Conservation (phyloP, 2,329 filamentous ascomycete genomes). For the Alternaria sp. region DNA sequence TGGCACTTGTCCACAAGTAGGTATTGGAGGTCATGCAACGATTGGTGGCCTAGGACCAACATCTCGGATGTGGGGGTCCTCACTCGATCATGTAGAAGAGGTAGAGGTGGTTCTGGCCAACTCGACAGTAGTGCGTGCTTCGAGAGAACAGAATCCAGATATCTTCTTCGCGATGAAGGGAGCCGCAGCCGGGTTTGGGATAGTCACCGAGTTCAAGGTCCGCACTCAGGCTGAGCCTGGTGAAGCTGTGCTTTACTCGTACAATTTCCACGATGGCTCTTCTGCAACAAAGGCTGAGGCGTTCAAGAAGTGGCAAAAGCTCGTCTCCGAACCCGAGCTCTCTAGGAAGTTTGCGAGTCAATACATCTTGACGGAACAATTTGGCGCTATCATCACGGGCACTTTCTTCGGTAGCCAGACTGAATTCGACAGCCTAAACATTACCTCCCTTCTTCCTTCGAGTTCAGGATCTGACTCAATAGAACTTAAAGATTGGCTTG, state of each 20-base stretch:
- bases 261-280: slow-evolving; percentile 39
- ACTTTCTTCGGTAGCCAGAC: slow-evolving; percentile 45
- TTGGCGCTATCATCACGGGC: slow-evolving; percentile 43
- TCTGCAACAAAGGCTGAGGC: slow-evolving; percentile 34
- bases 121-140: slow-evolving; percentile 51
- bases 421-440: slow-evolving; percentile 47
- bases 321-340: slow-evolving; percentile 43
- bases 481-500: slow-evolving; percentile 45
- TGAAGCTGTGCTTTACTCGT: slow-evolving; percentile 44
- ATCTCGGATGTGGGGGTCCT: slow-evolving; percentile 44
- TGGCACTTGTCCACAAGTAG: slow-evolving; percentile 52
- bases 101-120: slow-evolving; percentile 52
- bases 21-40: slow-evolving; percentile 49
- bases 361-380: slow-evolving; percentile 41
- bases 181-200: slow-evolving; percentile 54
- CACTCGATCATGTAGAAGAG: slow-evolving; percentile 47
- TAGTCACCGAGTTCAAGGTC: slow-evolving; percentile 53
- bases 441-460: slow-evolving; percentile 35
- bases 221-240: slow-evolving; percentile 46
- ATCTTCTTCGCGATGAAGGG: slow-evolving; percentile 55
- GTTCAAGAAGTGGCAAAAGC: slow-evolving; percentile 48
- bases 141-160: slow-evolving; percentile 46
- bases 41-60: slow-evolving; percentile 48
- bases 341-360: slow-evolving; percentile 46
- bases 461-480: slow-evolving; percentile 28